Conservation (phyloP, 1,284 basidiomycete species). For the Leccinum angustisporum region DNA sequence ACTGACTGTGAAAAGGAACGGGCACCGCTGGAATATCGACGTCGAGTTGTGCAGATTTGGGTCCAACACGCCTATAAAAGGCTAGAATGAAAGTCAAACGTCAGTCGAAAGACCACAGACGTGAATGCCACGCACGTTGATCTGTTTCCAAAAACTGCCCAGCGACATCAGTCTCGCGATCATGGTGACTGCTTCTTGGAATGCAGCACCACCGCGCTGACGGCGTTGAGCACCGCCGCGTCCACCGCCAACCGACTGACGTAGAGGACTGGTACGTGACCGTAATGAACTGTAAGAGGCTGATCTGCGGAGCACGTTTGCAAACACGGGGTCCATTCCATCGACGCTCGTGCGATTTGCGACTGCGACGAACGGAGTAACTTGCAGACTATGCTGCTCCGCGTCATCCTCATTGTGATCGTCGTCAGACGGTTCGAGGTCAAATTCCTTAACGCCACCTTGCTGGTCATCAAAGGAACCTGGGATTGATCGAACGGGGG, state of each 20-base stretch:
- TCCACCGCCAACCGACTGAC: constrained; percentile 48
- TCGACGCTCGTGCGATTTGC: constrained; percentile 70
- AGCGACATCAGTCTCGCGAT: constrained; percentile 8
- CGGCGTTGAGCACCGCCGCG: constrained; percentile 54
- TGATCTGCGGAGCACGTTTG: constrained; percentile 67
- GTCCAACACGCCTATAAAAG: constrained; percentile 73
- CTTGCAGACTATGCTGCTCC: constrained; percentile 38
- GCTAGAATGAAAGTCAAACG: constrained; percentile 40
- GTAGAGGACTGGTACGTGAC: constrained; percentile 55
- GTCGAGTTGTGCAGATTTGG: constrained; percentile 71
- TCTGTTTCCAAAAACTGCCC: constrained; percentile 60
- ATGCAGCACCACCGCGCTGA: constrained; percentile 60
- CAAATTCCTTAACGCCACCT: constrained; percentile 38
- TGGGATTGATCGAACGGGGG: constrained; percentile 51
- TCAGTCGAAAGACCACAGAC: constrained; percentile 1
- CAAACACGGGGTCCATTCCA: constrained; percentile 82
- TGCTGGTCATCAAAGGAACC: constrained; percentile 39
- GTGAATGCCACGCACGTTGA: constrained; percentile 56
- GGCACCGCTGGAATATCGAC: constrained; percentile 73
- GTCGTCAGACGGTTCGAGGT: constrained; percentile 33
- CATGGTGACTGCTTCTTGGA: constrained; percentile 45
- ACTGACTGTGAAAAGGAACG: constrained; percentile 82
- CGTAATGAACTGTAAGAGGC: constrained; percentile 53
- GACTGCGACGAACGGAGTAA: constrained; percentile 39
- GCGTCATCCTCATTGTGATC: constrained; percentile 40